These are phyloP conservation scores for Ophiostoma australiae DNA, from an alignment of 2,329 filamentous ascomycete genomes.

Conservation along the genomic window DNA sequence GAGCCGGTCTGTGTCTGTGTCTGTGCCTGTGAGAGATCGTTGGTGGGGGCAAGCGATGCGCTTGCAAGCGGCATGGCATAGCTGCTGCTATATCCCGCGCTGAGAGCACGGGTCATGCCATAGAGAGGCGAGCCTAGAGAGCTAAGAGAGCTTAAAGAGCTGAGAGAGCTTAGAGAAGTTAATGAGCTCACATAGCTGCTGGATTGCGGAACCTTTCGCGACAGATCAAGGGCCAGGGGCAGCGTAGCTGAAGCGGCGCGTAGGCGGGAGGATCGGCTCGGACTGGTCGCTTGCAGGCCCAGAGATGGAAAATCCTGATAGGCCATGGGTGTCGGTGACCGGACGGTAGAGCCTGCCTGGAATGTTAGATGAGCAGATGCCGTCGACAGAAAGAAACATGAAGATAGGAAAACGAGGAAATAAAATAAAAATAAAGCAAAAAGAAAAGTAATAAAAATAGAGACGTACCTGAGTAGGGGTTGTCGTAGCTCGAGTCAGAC, in stretches of 20 bases:
- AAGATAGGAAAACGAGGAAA: too few species aligned
- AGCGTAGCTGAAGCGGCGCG: slow-evolving; percentile 46
- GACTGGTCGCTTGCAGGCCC: slow-evolving; percentile 40
- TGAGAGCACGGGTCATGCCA: neutral
- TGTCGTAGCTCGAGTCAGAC: slow-evolving; percentile 41
- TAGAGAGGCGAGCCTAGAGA: neutral
- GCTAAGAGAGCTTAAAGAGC: neutral
- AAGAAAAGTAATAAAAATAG: slow-evolving; percentile 7
- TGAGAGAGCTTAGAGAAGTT: neutral
- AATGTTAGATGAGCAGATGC: slow-evolving; percentile 26
- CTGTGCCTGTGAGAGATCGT: neutral
- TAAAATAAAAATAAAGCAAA: too few species aligned
- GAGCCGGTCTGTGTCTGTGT: neutral
- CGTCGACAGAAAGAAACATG: neutral
- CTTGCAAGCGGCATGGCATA: neutral
- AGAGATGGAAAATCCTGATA: slow-evolving; percentile 42
- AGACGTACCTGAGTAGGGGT: slow-evolving; percentile 51
- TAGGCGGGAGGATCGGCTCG: slow-evolving; percentile 42
- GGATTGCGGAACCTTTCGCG: neutral
- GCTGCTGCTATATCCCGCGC: neutral
- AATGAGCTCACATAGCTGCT: neutral
- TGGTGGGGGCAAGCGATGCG: neutral
- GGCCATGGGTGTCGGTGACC: slow-evolving; percentile 47
- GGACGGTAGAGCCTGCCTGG: slow-evolving; percentile 42
- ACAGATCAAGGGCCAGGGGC: slow-evolving; percentile 39